Evolutionary conservation across 78 protist genomes (phyloP), one percentile per base, ranked within the genome.

Genomic region (Acrasis kona): DNA sequence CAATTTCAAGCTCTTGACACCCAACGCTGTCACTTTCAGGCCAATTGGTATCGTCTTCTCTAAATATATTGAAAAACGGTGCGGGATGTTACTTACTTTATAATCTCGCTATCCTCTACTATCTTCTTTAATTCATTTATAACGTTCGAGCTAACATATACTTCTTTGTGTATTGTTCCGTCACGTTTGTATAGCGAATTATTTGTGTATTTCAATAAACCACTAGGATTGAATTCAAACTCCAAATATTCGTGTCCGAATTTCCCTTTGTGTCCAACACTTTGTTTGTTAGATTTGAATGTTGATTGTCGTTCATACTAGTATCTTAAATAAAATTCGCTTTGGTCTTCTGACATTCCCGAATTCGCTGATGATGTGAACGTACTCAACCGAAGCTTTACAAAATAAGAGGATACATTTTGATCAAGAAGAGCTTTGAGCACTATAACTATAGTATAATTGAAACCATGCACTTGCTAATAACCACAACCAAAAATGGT

Each of bases 171-270:
- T 74, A 94, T 95, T 76, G 91, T 92, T 19, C 28, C 72, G 67
- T 88, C 98, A 28, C 76, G 77, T 65, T 93, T 93, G 81, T 96
- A 96, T 57, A 92, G 67, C 28, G 97, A 89, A 88, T 95, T 90
- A 85, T 96, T 96, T 58, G 97, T 98, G 61, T 96, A 96, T n/a
- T 98, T 92, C 65, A 96, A 66, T 73, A 79, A 77, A 40, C 65
- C 70, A 36, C n/a, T 57, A 31, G 57, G 12, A 3, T 4, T 32
- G 79, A 96, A 85, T 77, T 95, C 99, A 66, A 96, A 96, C 86
- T 96, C 99, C 35, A 96, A 78, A 70, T 95, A 96, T 76, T 96
- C 99, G 80, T 95, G 99, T 29, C 99, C 99, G 76, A 90, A 96
- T 75, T 90, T 89, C 9, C 99, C 98, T 74, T 87, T 86, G 77